These are phyloP conservation scores for Yarrowia hollandica DNA, from an alignment of 805 yeast genomes.

Conservation along the genomic window DNA sequence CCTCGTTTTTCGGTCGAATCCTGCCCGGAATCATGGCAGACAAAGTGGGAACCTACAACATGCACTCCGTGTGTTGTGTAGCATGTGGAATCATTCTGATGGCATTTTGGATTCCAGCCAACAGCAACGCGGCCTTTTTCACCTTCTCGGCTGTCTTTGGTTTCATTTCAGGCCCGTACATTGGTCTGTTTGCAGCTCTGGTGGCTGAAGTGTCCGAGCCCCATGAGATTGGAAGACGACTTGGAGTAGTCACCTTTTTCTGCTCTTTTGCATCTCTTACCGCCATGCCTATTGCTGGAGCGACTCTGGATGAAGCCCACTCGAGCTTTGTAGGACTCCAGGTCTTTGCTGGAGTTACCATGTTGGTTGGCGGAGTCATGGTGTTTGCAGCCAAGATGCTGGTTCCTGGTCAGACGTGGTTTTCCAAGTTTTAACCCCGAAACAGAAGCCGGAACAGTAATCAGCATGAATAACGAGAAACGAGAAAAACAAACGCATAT, in stretches of 20 bases:
- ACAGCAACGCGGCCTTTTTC: slow-evolving; percentile 44
- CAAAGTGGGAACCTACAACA: slow-evolving; percentile 55
- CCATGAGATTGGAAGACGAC: slow-evolving; percentile 63
- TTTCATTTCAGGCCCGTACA: slow-evolving; percentile 59
- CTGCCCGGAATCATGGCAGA: slow-evolving; percentile 60
- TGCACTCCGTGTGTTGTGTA: slow-evolving; percentile 51
- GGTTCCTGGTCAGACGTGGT: not conserved
- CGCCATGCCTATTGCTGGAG: slow-evolving; percentile 46
- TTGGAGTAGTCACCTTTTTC: slow-evolving; percentile 61
- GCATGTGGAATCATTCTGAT: slow-evolving; percentile 52
- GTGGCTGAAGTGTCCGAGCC: slow-evolving; percentile 63
- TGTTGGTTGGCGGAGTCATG: slow-evolving; percentile 20
- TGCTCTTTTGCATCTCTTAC: slow-evolving; percentile 43
- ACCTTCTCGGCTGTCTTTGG: slow-evolving; percentile 58
- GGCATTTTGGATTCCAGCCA: slow-evolving; percentile 61
- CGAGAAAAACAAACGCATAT: too few species aligned
- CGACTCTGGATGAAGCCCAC: slow-evolving; percentile 3
- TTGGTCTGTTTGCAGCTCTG: slow-evolving; percentile 67
- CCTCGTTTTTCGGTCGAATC: slow-evolving; percentile 55
- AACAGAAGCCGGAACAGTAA: too few species aligned
- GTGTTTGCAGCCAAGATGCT: slow-evolving; percentile 5
- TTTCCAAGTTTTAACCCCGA: not conserved
- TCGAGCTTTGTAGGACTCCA: slow-evolving; percentile 10
- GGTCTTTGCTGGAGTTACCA: slow-evolving; percentile 26
- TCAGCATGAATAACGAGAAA: not conserved